Evolutionary conservation across 805 yeast genomes (phyloP).

Genomic region (Yarrowia bubula): DNA sequence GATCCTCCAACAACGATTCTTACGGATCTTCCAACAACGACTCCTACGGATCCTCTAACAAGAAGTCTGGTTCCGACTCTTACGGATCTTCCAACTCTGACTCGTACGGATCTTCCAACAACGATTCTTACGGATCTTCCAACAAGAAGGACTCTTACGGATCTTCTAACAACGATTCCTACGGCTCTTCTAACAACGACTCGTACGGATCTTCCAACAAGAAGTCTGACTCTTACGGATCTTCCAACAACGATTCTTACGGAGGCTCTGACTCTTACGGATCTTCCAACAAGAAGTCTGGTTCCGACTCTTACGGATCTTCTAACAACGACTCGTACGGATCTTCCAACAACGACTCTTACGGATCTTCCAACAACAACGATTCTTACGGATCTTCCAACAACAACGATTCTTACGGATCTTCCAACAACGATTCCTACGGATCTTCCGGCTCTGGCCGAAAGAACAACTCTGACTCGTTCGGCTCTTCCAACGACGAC

Average conservation of each 20-base stretch:
- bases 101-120: constrained; percentile 26
- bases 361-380: constrained; percentile 20
- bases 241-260: not conserved
- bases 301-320: constrained; percentile 24
- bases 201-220: not conserved
- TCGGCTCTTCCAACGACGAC: constrained; percentile 21
- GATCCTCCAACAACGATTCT: not conserved
- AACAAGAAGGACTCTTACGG: constrained; percentile 4
- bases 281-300: constrained; percentile 15
- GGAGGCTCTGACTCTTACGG: constrained; percentile 22
- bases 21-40: not conserved
- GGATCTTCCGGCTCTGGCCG: constrained; percentile 26
- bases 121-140: constrained; percentile 19
- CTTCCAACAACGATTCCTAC: constrained; percentile 22
- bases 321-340: constrained; percentile 24
- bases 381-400: constrained; percentile 25
- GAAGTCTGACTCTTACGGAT: not conserved
- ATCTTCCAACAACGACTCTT: constrained; percentile 23
- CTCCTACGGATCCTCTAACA: constrained; percentile 25
- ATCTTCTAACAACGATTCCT: not conserved
- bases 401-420: constrained; percentile 20
- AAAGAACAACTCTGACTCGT: constrained; percentile 22
- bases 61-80: constrained; percentile 13
- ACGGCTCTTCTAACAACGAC: not conserved
- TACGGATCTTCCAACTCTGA: constrained; percentile 20